Percentiles rank a stretch among this genome's conserved stretches.
These are phyloP conservation scores for Symmetrospora coprosmae DNA, from an alignment of 768 basidiomycete genomes.

Conservation along the genomic window DNA sequence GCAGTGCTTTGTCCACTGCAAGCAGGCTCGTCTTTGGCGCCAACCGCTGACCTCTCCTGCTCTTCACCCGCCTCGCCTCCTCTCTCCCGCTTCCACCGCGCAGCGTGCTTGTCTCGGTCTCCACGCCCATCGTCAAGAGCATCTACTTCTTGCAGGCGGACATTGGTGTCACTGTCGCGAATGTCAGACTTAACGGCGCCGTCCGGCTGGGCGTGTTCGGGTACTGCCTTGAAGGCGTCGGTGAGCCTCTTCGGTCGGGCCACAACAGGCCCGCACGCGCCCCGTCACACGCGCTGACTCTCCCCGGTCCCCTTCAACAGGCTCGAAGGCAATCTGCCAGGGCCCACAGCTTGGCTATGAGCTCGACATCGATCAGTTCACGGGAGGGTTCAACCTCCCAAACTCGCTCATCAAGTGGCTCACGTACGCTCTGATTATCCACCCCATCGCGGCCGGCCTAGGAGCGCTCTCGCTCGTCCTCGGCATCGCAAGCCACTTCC, in stretches of 20 bases:
- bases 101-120: slow-evolving; percentile 35
- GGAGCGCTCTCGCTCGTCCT: slow-evolving; percentile 60
- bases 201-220: slow-evolving; percentile 81
- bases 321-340: not conserved
- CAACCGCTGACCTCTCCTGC: too few relatives aligned
- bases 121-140: slow-evolving; percentile 74
- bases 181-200: slow-evolving; percentile 40
- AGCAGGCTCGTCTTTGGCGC: too few relatives aligned
- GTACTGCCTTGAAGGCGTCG: slow-evolving; percentile 53
- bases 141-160: slow-evolving; percentile 71
- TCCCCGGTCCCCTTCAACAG: too few relatives aligned
- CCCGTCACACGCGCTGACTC: too few relatives aligned
- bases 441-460: slow-evolving; percentile 68
- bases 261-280: too few relatives aligned
- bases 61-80: too few relatives aligned
- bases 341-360: slow-evolving; percentile 40
- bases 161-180: slow-evolving; percentile 42
- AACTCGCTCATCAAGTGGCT: slow-evolving; percentile 80
- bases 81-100: not conserved
- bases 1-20: too few relatives aligned
- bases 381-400: slow-evolving; percentile 47
- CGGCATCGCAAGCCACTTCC: slow-evolving; percentile 74
- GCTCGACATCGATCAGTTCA: slow-evolving; percentile 9
- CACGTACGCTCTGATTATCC: slow-evolving; percentile 81
- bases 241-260: too few relatives aligned